A percentile compares a stretch with the other conserved stretches of the same genome.
Conservation (phyloP, 768 basidiomycete genomes). For the Boletus sensibilis region DNA sequence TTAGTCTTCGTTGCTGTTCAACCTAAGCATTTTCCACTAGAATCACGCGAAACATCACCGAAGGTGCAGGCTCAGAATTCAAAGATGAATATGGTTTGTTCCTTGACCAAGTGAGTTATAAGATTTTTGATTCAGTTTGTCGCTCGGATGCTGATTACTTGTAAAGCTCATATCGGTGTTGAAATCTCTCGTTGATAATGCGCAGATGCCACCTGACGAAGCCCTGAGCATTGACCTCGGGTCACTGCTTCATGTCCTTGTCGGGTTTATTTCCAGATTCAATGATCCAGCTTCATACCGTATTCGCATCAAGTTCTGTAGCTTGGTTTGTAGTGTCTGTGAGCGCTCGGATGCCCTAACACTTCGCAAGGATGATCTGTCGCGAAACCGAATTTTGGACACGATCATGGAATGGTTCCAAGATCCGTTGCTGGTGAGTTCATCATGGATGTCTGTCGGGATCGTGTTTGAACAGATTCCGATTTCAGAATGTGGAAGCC, state of each 20-base stretch:
- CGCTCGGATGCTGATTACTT: conserved; percentile 12
- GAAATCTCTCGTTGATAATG: conserved; percentile 76
- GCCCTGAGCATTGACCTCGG: conserved; percentile 63
- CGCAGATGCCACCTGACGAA: conserved; percentile 56
- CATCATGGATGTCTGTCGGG: not conserved
- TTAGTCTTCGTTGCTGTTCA: not conserved
- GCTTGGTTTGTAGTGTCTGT: conserved; percentile 66
- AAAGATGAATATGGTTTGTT: conserved; percentile 46
- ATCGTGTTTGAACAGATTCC: not conserved
- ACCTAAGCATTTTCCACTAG: conserved; percentile 29
- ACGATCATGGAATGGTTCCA: conserved; percentile 79
- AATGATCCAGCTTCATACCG: conserved; percentile 52
- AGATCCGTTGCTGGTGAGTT: conserved; percentile 49
- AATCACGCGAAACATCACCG: conserved; percentile 51
- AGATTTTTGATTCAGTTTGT: not conserved
- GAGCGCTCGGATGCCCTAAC: conserved; percentile 58
- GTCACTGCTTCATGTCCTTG: conserved; percentile 56
- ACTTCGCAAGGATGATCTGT: conserved; percentile 62
- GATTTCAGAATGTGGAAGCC: conserved; percentile 36
- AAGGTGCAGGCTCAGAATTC: conserved; percentile 43
- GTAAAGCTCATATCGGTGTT: conserved; percentile 70
- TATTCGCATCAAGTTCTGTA: conserved; percentile 74
- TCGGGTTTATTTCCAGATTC: conserved; percentile 64
- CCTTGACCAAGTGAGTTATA: conserved; percentile 63
- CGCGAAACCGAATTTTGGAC: conserved; percentile 72